Evolutionary conservation across 257 asterid species (phyloP).

Genomic region (Nicotiana obtusifolia): DNA sequence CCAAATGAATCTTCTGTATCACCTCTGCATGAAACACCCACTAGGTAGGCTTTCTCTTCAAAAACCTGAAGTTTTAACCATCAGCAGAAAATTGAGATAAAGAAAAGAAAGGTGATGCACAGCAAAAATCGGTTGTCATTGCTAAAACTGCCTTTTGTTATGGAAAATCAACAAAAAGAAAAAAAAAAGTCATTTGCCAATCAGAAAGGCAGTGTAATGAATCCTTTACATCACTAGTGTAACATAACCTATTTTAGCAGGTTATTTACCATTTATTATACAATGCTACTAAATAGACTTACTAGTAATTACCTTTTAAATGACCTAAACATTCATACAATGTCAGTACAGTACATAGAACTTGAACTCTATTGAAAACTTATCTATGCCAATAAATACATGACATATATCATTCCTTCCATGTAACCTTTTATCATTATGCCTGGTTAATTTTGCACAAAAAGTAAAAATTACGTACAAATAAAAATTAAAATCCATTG

Average conservation of each 20-base stretch:
- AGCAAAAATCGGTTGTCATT: not conserved
- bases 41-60: conserved; percentile 89
- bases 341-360: too few species aligned
- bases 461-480: not conserved
- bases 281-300: too few species aligned
- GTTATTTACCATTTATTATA: too few species aligned
- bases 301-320: too few species aligned
- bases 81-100: conserved; percentile 7
- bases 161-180: not conserved
- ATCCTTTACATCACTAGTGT: too few species aligned
- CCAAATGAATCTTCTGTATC: conserved; percentile 49
- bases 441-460: not conserved
- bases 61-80: conserved; percentile 46
- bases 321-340: too few species aligned
- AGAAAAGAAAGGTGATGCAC: not conserved
- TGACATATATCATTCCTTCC: not conserved
- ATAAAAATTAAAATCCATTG: not conserved
- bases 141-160: not conserved
- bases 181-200: not conserved
- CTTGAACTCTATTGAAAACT: not conserved
- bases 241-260: too few species aligned
- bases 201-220: too few species aligned
- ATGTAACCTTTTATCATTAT: not conserved
- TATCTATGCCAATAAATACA: not conserved
- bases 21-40: conserved; percentile 78